These are phyloP conservation scores for Cryptococcus sp. DNA, from an alignment of 1,284 basidiomycete genomes.

Conservation along the genomic window DNA sequence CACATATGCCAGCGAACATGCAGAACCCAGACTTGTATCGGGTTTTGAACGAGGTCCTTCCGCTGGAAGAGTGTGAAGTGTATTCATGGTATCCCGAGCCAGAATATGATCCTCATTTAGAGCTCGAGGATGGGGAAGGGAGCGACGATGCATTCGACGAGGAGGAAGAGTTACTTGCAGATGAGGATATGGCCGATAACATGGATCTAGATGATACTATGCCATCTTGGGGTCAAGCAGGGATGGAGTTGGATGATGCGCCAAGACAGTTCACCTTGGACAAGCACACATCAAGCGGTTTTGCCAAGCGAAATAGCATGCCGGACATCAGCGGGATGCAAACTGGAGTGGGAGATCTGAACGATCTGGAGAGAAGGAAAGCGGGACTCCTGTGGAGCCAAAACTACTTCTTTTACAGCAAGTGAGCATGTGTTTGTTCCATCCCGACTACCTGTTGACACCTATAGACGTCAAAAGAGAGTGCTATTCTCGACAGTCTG, in stretches of 20 bases:
- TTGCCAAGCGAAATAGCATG: not conserved
- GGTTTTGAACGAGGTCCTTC: slow-evolving; percentile 84
- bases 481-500: slow-evolving; percentile 90
- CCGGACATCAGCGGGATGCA: not conserved
- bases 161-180: slow-evolving; percentile 28
- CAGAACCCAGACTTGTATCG: slow-evolving; percentile 79
- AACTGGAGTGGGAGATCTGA: slow-evolving; percentile 18
- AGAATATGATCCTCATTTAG: slow-evolving; percentile 86
- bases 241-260: slow-evolving; percentile 29
- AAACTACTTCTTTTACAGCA: slow-evolving; percentile 96
- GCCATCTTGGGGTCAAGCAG: slow-evolving; percentile 28
- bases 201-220: slow-evolving; percentile 37
- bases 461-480: slow-evolving; percentile 62
- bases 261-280: slow-evolving; percentile 6
- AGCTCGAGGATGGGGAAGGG: slow-evolving; percentile 58
- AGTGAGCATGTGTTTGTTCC: slow-evolving; percentile 53
- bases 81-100: slow-evolving; percentile 92
- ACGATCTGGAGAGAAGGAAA: slow-evolving; percentile 53
- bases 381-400: slow-evolving; percentile 94
- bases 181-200: slow-evolving; percentile 29
- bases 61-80: slow-evolving; percentile 87
- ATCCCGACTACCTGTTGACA: not conserved
- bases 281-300: too few relatives aligned
- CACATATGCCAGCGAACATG: slow-evolving; percentile 41
- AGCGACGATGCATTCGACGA: slow-evolving; percentile 33